phyloP scores from a whole-genome alignment of 768 basidiomycete species.

The Polyporus arcularius region DNA sequence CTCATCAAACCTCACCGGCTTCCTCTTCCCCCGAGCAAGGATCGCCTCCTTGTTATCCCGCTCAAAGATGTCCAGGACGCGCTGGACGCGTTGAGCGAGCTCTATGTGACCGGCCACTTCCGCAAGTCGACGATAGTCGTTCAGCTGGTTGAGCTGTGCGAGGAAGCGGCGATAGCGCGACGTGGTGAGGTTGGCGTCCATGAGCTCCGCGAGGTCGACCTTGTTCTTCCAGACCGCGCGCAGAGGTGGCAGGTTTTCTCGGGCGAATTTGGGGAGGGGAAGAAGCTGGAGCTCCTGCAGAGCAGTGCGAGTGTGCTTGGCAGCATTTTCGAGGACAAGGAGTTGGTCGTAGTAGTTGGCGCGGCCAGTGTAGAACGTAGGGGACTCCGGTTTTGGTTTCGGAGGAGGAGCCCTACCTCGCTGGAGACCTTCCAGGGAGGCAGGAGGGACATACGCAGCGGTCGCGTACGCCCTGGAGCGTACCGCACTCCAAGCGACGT shows the following conservation, averaged over 20 bases:
- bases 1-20: conserved; percentile 64
- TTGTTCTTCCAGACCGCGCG: conserved; percentile 71
- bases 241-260: conserved; percentile 55
- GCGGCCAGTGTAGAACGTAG: conserved; percentile 84
- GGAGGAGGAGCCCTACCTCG: conserved; percentile 1
- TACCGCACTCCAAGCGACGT: conserved; percentile 8
- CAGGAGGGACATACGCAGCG: conserved; percentile 31
- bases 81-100: conserved; percentile 49
- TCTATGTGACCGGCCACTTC: conserved; percentile 57
- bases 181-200: conserved; percentile 63
- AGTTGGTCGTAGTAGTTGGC: conserved; percentile 75
- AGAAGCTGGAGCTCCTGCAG: conserved; percentile 69
- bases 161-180: conserved; percentile 70
- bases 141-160: conserved; percentile 63
- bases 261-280: conserved; percentile 76
- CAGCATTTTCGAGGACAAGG: conserved; percentile 62
- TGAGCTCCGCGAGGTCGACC: conserved; percentile 54
- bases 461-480: conserved; percentile 25
- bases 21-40: conserved; percentile 51
- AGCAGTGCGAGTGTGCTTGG: conserved; percentile 54
- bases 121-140: conserved; percentile 63
- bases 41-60: conserved; percentile 55
- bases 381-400: conserved; percentile 53
- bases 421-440: conserved; percentile 25
- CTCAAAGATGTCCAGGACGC: conserved; percentile 65